Evolutionary conservation across 768 basidiomycete genomes (phyloP).

Genomic region (Termitomyces sp.): DNA sequence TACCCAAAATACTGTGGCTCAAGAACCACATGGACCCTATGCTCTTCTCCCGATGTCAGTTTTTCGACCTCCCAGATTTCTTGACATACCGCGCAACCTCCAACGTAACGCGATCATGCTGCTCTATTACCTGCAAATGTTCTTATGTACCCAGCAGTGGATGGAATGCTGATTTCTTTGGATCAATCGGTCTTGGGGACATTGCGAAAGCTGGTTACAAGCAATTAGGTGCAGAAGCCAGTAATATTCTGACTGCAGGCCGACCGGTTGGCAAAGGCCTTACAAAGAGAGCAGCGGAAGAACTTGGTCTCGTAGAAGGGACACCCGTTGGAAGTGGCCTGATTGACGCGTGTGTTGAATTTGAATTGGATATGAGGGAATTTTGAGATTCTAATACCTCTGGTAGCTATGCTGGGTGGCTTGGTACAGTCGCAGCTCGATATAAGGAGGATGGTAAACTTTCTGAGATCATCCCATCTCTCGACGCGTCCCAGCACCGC

Average conservation of each 20-base stretch:
- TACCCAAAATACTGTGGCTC: slow-evolving; percentile 96
- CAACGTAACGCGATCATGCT: slow-evolving; percentile 74
- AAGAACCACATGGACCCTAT: slow-evolving; percentile 79
- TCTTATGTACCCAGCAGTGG: slow-evolving; percentile 84
- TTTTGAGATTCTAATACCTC: neutral
- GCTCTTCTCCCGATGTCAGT: slow-evolving; percentile 72
- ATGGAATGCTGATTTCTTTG: slow-evolving; percentile 89
- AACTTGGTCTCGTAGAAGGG: slow-evolving; percentile 81
- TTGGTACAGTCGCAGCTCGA: slow-evolving; percentile 89
- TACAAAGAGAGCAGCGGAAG: slow-evolving; percentile 71
- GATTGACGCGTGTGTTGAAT: slow-evolving; percentile 81
- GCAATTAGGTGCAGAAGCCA: slow-evolving; percentile 69
- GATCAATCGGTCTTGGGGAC: slow-evolving; percentile 74
- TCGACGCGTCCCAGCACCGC: slow-evolving; percentile 77
- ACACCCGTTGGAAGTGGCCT: slow-evolving; percentile 92
- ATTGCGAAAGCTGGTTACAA: slow-evolving; percentile 66
- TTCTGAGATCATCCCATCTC: slow-evolving; percentile 49
- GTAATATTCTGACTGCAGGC: slow-evolving; percentile 74
- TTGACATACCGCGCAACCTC: slow-evolving; percentile 89
- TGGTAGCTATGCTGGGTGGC: slow-evolving; percentile 87
- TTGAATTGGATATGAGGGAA: neutral
- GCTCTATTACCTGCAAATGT: slow-evolving; percentile 96
- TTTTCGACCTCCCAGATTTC: slow-evolving; percentile 93
- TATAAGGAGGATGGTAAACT: slow-evolving; percentile 50
- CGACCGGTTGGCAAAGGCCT: slow-evolving; percentile 85